These are phyloP conservation scores for Piloderma croceum DNA, from an alignment of 768 basidiomycete genomes.

Conservation along the genomic window DNA sequence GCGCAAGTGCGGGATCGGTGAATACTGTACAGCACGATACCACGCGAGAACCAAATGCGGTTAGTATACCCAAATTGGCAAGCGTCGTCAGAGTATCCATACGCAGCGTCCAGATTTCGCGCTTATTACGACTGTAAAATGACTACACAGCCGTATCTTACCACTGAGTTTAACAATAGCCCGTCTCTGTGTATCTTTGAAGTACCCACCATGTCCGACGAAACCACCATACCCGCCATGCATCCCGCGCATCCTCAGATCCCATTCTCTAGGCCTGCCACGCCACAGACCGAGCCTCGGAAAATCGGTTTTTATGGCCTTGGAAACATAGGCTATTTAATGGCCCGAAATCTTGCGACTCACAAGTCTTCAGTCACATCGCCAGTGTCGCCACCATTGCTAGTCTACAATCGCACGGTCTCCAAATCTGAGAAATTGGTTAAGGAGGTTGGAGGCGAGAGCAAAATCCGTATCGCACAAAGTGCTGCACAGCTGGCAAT, in stretches of 20 bases:
- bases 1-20: conserved; percentile 9
- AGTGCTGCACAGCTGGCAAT: conserved; percentile 52
- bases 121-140: no score
- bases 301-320: conserved; percentile 46
- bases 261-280: conserved; percentile 60
- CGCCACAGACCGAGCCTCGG: conserved; percentile 35
- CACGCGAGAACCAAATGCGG: conserved; percentile 4
- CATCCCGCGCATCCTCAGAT: no score
- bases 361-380: conserved; percentile 33
- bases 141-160: no score
- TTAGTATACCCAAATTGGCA: no score
- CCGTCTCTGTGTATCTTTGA: no score
- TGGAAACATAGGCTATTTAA: conserved; percentile 56
- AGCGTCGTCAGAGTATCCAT: no score
- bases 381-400: conserved; percentile 52
- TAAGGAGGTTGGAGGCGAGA: conserved; percentile 49
- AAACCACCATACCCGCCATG: no score
- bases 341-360: conserved; percentile 76
- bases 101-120: no score
- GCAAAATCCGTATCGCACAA: conserved; percentile 50
- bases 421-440: conserved; percentile 55
- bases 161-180: no score
- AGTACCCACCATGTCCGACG: no score
- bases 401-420: conserved; percentile 72
- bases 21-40: conserved; percentile 10